Base-by-base conservation (phyloP, 768 basidiomycete species). In the Pleurotus platypus region DNA sequence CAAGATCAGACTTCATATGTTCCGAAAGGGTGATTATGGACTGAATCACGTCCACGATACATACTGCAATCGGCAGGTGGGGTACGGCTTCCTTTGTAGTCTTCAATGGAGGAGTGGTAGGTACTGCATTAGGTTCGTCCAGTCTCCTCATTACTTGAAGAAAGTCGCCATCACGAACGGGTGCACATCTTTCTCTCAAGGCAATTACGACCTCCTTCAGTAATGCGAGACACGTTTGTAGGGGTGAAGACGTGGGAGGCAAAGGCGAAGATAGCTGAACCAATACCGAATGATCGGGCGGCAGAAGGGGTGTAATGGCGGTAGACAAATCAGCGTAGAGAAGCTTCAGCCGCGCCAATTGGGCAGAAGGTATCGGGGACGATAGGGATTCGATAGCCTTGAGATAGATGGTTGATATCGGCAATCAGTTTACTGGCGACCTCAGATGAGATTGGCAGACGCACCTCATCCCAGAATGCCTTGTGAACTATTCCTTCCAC, bases 381-480 rank as follows among this genome's bases (percentile, higher is more conserved):
- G 85, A 84, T 5, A 91, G 74, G 1, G 77, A 66, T 56, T 79
- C 73, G 8, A 78, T 60, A 1, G 82, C 87, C 89, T 90, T 63
- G 30, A 16, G 24, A 26, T 26, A 26, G 24, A 26, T 26, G 24
- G 53, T 5, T 46, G 11, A 18, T 27, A 27, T 39, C 26, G 39
- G 35, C 39, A 42, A 42, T 54, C 39, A 42, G 12, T 15, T 1
- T 9, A 40, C 20, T 16, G 7, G 49, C 30, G 24, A 39, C 38
- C 12, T 15, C 12, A 7, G 50, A 47, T 27, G 47, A 7, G 49
- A 42, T 18, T 5, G 37, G 26, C n/a, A 46, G 55, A 62, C 78
- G 64, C 62, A 89, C 89, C 77, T 87, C 81, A 42, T 84, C 82
- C 89, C 89, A 91, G 66, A 91, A 91, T 3, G 85, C 87, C 49